Base-by-base conservation (phyloP, 345 rosid species). In the Eucalyptus lansdowneana region DNA sequence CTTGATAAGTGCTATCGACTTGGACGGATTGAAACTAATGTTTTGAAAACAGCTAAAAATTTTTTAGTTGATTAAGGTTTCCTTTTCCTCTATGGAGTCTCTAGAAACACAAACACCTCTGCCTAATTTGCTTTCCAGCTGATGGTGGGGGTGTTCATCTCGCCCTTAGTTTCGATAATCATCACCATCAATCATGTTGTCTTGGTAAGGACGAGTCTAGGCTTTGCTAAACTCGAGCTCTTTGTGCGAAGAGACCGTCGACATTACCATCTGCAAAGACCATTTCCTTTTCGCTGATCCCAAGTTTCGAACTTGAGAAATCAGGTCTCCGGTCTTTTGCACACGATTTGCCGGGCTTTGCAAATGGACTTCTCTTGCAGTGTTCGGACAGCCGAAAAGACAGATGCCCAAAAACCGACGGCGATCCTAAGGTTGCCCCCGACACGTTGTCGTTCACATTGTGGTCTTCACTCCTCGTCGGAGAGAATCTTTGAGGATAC, bases 21-120 rank as follows among this genome's bases (percentile, higher is more conserved):
- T 51, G 54, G 4, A 51, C 2, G 19, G 37, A 65, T 2, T 27
- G 37, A 67, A 67, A 7, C 3, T 62, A 14, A 4, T 7, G 9
- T n/a, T 34, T 34, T 3, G 34, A 34, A 34, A 34, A 3, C 34
- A 34, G 3, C 34, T 34, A 8, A 65, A n/a, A 2, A 0, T 4
- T 67, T 15, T 9, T 67, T 10, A 4, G 10, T n/a, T 7, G 5
- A n/a, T 65, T 4, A 5, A 14, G 6, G 19, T n/a, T 29, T n/a
- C 40, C 19, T 15, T 67, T 37, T 31, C 6, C 19, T 51, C 4
- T 7, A 7, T 17, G 22, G 56, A 51, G 9, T 51, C 56, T 19
- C 19, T 14, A n/a, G 37, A 65, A 65, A 65, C 69, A 65, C 40
- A 8, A 65, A 65, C 16, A 14, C 19, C 3, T 50, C 51, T 50